Percentiles rank a stretch among this genome's conserved stretches.
Evolutionary conservation across 441 rosid genomes (phyloP).

Genomic region (Brassica hybrid): DNA sequence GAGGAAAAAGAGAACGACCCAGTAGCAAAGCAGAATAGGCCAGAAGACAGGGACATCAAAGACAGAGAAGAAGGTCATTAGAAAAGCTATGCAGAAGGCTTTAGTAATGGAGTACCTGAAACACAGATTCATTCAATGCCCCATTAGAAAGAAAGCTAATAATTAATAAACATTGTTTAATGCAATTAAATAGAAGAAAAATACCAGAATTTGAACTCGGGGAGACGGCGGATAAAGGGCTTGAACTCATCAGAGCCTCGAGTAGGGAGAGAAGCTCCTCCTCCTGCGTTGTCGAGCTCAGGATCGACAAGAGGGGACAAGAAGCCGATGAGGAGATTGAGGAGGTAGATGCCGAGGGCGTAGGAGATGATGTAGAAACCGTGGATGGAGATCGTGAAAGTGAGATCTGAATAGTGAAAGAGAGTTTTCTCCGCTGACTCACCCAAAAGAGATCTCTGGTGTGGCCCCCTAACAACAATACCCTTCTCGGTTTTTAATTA

Average conservation of each 20-base stretch:
- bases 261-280: conserved; percentile 39
- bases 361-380: conserved; percentile 57
- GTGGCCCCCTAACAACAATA: no score
- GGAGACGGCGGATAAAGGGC: conserved; percentile 39
- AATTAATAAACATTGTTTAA: no score
- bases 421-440: no score
- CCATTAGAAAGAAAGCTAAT: no score
- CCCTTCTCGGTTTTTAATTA: no score
- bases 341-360: conserved; percentile 55
- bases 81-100: conserved; percentile 81
- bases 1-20: conserved; percentile 80
- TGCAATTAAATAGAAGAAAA: no score
- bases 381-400: conserved; percentile 46
- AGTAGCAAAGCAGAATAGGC: conserved; percentile 94
- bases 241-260: conserved; percentile 53
- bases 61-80: conserved; percentile 82
- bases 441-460: no score
- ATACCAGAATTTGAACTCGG: no score
- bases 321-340: conserved; percentile 89
- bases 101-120: conserved; percentile 85
- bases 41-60: conserved; percentile 97
- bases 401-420: no score
- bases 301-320: conserved; percentile 81
- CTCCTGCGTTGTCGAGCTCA: conserved; percentile 44
- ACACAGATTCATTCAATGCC: conserved; percentile 4